Evolutionary conservation across 345 rosid genomes (phyloP), one percentile per base, ranked within the genome.

Genomic region (Camelina laxa): DNA sequence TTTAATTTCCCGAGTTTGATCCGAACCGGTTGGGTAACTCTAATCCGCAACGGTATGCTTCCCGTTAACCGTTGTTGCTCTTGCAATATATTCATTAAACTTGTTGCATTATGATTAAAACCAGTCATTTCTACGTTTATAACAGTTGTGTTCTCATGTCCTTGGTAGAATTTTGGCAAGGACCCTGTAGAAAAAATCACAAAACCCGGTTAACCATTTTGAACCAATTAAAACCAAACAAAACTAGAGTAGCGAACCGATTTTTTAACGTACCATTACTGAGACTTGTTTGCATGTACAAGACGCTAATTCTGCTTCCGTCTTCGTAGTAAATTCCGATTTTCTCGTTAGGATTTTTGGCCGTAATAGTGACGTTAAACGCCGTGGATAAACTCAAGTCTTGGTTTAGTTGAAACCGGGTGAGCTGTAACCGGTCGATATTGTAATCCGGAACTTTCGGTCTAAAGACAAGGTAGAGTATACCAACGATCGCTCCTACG

Each of bases 131-230:
- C 76, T 66, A 93, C 73, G 15, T 59, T 49, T 45, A 93, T 85
- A 55, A 85, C 82, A 0, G 98, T 91, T 11, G 94, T 91, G 71
- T 89, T 93, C 80, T 67, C 67, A 69, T 93, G 94, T n/a, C 98
- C 97, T 65, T 93, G 98, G 79, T 91, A 93, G 76, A 93, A 93
- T 75, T 86, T 88, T 0, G 98, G 98, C 50, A 91, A 70, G 3
- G 98, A 79, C 4, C 98, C 96, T 77, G 16, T 33, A 57, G 31
- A 54, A 39, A 62, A 49, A 3, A 48, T 39, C 38, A 35, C 7
- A 63, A 76, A 35, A 45, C 1, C 0, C 7, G 54, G 69, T 76
- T 44, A 44, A 44, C 8, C 6, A 14, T 5, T 44, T 3, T 44
- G 16, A 44, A 44, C 16, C 48, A 44, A 14, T 44, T 44, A 14